Evolutionary conservation across 176 grass and related monocot species (phyloP).

Genomic region (Saccharum spontaneum): DNA sequence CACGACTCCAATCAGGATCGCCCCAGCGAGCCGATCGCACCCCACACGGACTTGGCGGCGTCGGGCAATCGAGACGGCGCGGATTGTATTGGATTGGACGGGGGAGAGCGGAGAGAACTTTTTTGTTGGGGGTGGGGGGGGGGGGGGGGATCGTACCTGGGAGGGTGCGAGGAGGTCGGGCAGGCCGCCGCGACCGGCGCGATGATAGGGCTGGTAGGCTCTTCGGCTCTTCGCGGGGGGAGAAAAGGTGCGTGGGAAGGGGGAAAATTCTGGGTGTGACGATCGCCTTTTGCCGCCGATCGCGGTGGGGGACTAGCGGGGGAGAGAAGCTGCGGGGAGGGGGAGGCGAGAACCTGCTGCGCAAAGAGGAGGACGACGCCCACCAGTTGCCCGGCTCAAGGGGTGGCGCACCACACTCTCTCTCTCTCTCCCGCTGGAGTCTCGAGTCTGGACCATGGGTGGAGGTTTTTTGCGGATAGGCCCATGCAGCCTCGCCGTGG

Average conservation of each 20-base stretch:
- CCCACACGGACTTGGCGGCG: background rate
- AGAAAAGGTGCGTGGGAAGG: background rate
- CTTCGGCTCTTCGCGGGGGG: background rate
- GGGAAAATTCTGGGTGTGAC: background rate
- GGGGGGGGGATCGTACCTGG: conserved; percentile 21
- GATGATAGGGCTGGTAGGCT: conserved; percentile 1
- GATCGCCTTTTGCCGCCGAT: conserved; percentile 27
- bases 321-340: conserved; percentile 8
- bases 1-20: background rate
- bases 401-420: background rate
- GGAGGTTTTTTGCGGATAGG: conserved; percentile 8
- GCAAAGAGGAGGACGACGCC: conserved; percentile 38
- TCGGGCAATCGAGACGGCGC: background rate
- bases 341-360: conserved; percentile 17
- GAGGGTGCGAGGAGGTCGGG: background rate
- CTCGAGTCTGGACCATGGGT: background rate
- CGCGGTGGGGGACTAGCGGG: background rate
- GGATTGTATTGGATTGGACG: background rate
- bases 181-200: conserved; percentile 6
- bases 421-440: background rate
- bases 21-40: conserved; percentile 9
- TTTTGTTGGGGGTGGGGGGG: background rate
- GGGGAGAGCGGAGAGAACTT: background rate
- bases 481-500: background rate
- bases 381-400: conserved; percentile 27